These are phyloP conservation scores for Aspergillus carlsbadensis DNA, from an alignment of 495 filamentous ascomycete genomes.

Conservation along the genomic window DNA sequence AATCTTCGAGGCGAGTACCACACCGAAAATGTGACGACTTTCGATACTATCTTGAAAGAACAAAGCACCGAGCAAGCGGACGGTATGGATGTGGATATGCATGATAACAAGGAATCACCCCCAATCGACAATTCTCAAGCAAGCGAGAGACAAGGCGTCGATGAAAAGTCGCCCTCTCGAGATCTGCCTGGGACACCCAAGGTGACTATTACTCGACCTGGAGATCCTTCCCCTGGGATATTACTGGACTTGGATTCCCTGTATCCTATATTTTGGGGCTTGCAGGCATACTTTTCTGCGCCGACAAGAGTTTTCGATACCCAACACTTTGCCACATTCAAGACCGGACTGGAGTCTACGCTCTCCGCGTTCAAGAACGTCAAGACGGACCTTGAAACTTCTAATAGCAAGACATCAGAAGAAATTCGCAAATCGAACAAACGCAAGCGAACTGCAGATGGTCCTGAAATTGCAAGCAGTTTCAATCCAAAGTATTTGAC, in stretches of 20 bases:
- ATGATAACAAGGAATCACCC: slow-evolving; percentile 51
- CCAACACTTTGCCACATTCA: slow-evolving; percentile 72
- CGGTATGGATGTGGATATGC: slow-evolving; percentile 58
- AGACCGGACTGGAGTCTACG: slow-evolving; percentile 71
- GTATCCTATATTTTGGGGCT: slow-evolving; percentile 91
- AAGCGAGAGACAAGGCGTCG: slow-evolving; percentile 17
- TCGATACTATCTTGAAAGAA: slow-evolving; percentile 54
- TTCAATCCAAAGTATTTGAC: slow-evolving; percentile 98
- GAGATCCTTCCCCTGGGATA: slow-evolving; percentile 44
- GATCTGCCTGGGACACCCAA: slow-evolving; percentile 40
- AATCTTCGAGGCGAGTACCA: slow-evolving; percentile 97
- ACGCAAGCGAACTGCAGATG: slow-evolving; percentile 64
- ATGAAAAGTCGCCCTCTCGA: slow-evolving; percentile 21
- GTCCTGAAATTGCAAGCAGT: slow-evolving; percentile 63
- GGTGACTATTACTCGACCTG: slow-evolving; percentile 50
- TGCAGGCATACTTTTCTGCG: slow-evolving; percentile 90
- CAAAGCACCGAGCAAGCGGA: slow-evolving; percentile 25
- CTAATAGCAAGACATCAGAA: slow-evolving; percentile 53
- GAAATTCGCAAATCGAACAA: slow-evolving; percentile 65
- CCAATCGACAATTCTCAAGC: slow-evolving; percentile 19
- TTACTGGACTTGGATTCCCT: slow-evolving; percentile 65
- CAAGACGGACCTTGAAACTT: slow-evolving; percentile 61
- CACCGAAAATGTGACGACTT: slow-evolving; percentile 88
- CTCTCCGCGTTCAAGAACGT: slow-evolving; percentile 76
- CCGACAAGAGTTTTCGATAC: slow-evolving; percentile 76